Evolutionary conservation across 495 filamentous ascomycete species (phyloP), one percentile per base, ranked within the genome.

Genomic region (Choiromyces venosus): DNA sequence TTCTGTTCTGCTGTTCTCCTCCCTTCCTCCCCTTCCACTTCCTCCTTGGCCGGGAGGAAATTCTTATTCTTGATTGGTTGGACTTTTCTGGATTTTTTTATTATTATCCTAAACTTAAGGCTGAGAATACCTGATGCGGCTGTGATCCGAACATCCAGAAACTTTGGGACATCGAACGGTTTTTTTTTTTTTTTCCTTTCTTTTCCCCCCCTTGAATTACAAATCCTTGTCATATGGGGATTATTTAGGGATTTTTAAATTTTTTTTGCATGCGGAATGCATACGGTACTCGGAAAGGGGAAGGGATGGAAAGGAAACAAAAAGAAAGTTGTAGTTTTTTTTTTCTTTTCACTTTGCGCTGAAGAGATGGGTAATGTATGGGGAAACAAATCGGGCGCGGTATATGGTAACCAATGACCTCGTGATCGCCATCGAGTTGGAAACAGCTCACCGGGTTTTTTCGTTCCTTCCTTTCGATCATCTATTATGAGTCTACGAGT

Each of bases 381-480:
- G 21, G 21, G n/a, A 56, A 56, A 56, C 46, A 29, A n/a, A 56
- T 56, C 46, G 46, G 46, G n/a, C n/a, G n/a, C n/a, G n/a, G n/a
- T n/a, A n/a, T n/a, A n/a, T n/a, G n/a, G 25, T 61, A 37, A 9
- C 69, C 42, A 69, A 69, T 38, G 39, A 56, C 67, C 61, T 67
- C 37, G 74, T 75, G 74, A 76, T 75, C 67, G 67, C 21, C 61
- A 25, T 29, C 4, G n/a, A n/a, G 70, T 35, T 33, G 65, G 65
- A 73, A 69, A 75, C 71, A 65, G 36, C n/a, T 25, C 37, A n/a
- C 37, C 25, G 71, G 66, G 56, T 52, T 46, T 52, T 52, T 21
- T 44, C 6, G 1, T n/a, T 8, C 21, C 6, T 6, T n/a, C 4
- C 7, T 29, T 29, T 29, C 52, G 52, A 61, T 61, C 52, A 61